Conservation (phyloP, 2,329 filamentous ascomycete species). For the Pseudogymnoascus sp. region DNA sequence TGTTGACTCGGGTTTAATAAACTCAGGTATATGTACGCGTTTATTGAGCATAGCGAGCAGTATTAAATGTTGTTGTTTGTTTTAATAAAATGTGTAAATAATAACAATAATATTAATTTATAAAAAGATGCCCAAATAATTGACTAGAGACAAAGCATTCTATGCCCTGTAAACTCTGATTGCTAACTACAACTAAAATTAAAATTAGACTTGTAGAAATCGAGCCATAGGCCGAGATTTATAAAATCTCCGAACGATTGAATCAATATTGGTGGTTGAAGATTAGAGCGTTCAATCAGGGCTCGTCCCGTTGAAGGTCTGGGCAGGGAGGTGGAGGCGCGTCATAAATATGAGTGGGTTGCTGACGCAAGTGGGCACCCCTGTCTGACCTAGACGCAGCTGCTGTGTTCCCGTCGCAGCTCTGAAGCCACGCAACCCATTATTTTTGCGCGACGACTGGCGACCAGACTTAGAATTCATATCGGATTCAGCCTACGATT, state of each 20-base stretch:
- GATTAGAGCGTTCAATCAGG: neutral
- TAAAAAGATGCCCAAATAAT: neutral
- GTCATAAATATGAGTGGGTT: slow-evolving; percentile 2
- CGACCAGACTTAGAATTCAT: neutral
- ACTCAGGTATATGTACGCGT: too few relatives aligned
- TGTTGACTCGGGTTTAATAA: neutral
- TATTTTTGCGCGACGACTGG: neutral
- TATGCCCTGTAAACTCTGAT: neutral
- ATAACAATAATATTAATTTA: neutral
- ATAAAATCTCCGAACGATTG: neutral
- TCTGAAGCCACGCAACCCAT: slow-evolving; percentile 11
- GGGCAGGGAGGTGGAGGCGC: neutral
- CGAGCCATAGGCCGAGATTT: neutral
- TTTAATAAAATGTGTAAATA: neutral
- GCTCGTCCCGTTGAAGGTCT: slow-evolving; percentile 1
- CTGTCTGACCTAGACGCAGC: neutral
- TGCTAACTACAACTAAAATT: neutral
- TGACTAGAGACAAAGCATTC: neutral
- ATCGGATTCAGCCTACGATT: neutral
- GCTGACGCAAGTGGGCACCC: slow-evolving; percentile 7
- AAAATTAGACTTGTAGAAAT: neutral
- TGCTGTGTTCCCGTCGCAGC: neutral
- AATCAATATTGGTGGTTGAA: neutral
- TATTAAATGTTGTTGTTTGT: neutral
- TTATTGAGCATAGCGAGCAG: neutral